Base-by-base conservation (phyloP, 2,329 filamentous ascomycete species). In the Monilinia fructicola region DNA sequence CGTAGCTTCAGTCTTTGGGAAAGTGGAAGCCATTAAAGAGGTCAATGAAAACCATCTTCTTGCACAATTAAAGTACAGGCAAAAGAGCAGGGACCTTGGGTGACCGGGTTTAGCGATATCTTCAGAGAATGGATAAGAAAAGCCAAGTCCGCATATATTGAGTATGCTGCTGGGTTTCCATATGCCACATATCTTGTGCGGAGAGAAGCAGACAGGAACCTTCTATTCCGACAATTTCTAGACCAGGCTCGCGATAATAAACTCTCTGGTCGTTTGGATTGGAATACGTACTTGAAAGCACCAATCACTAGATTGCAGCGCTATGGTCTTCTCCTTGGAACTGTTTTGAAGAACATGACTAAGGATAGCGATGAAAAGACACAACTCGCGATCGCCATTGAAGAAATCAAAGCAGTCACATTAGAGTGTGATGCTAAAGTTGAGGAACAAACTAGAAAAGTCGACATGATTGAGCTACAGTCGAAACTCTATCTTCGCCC, bases 51-150 rank as follows among this genome's bases (percentile, higher is more conserved):
- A 97, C 69, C 90, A 95, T 76, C 84, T 99, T 26, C 81, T 99
- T 31, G 90, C 94, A 2, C 94, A 97, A 77, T 85, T 99, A 73
- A 98, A 98, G 76, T 99, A 98, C 76, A 88, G 95, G 35, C 95
- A 99, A 77, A 95, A 74, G 95, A 98, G 76, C 94, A 99, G 79
- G 95, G 95, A 0, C 95, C 95, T 0, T 99, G 93, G 88, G 89
- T 99, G 67, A 83, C 86, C 16, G 95, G 95, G 3, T 97, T 97
- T 79, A 97, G 93, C 76, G 95, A 98, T 75, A 92, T 99, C 60
- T 98, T 99, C 82, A 85, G 95, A 67, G 95, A 99, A 79, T 99
- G 95, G 95, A 97, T 98, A 69, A 87, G 95, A 70, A 98, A 97
- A 78, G 95, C 95, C 42, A 92, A 90, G 77, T 82, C 85, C 2